These are phyloP conservation scores for Picochlorum costavermella DNA, from an alignment of 139 green algal genomes.

Conservation along the genomic window DNA sequence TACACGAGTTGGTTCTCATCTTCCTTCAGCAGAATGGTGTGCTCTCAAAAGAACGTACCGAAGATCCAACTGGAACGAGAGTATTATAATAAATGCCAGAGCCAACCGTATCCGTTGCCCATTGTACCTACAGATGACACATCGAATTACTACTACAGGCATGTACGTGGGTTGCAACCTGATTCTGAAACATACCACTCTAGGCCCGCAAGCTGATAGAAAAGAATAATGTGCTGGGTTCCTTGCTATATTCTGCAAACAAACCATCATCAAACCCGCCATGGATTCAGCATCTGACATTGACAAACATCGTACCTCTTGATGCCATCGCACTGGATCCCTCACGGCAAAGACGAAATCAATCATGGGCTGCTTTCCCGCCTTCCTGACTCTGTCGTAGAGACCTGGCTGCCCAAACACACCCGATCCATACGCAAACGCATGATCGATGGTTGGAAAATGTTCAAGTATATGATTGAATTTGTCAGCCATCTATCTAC, in stretches of 20 bases:
- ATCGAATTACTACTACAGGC: background rate
- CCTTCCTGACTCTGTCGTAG: constrained; percentile 25
- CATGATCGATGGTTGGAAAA: constrained; percentile 60
- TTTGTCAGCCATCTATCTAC: background rate
- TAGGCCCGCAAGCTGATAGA: constrained; percentile 33
- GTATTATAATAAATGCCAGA: constrained; percentile 36
- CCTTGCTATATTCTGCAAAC: constrained; percentile 52
- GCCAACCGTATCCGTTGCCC: constrained; percentile 16
- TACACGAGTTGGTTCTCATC: background rate
- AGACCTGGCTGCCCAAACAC: constrained; percentile 71
- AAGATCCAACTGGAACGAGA: constrained; percentile 19
- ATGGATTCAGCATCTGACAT: background rate
- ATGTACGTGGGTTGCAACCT: background rate
- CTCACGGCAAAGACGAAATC: constrained; percentile 79
- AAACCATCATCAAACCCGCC: background rate
- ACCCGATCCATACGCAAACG: constrained; percentile 85
- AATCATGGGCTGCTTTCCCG: constrained; percentile 45
- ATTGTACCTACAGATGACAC: background rate
- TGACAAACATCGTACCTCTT: constrained; percentile 26
- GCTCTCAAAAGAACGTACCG: background rate
- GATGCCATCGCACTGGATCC: constrained; percentile 57
- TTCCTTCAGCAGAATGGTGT: no score
- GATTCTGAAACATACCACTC: constrained; percentile 21
- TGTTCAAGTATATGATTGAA: constrained; percentile 21
- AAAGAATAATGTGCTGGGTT: constrained; percentile 70